Conservation (phyloP, 768 basidiomycete species). For the Kondoa malvinella region DNA sequence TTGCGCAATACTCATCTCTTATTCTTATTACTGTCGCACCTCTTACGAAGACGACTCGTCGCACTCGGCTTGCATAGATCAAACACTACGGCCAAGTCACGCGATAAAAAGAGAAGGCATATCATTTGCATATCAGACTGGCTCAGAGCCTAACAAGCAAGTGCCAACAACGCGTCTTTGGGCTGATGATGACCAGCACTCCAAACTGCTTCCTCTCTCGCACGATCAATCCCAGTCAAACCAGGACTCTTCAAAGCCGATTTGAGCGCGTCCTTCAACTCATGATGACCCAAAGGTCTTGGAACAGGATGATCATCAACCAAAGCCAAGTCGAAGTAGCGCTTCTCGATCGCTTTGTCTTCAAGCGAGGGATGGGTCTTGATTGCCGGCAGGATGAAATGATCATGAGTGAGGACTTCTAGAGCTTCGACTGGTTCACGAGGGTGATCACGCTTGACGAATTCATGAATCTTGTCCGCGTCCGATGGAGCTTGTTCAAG, state of each 20-base stretch:
- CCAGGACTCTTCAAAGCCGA: not conserved
- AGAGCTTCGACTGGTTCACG: too few species aligned
- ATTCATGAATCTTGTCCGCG: too few species aligned
- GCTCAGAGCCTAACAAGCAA: too few species aligned
- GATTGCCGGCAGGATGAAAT: not conserved
- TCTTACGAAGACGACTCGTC: too few species aligned
- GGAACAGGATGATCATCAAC: slow-evolving; percentile 1
- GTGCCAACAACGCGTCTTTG: not conserved
- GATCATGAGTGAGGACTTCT: not conserved
- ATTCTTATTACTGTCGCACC: too few species aligned
- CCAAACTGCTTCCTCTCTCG: not conserved
- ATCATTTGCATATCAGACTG: not conserved
- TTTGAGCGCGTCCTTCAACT: not conserved
- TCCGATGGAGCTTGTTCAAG: too few species aligned
- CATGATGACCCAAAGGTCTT: not conserved
- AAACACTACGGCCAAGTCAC: too few species aligned
- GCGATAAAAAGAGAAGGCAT: not conserved
- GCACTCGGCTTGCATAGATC: too few species aligned
- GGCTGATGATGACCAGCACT: slow-evolving; percentile 3
- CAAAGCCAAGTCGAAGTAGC: not conserved
- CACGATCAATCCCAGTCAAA: not conserved
- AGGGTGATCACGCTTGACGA: too few species aligned
- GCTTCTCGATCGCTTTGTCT: not conserved
- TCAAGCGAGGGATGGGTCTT: not conserved
- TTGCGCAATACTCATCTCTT: too few species aligned